Conservation (phyloP, 2,329 filamentous ascomycete genomes). For the Aspergillus novoparasiticus region DNA sequence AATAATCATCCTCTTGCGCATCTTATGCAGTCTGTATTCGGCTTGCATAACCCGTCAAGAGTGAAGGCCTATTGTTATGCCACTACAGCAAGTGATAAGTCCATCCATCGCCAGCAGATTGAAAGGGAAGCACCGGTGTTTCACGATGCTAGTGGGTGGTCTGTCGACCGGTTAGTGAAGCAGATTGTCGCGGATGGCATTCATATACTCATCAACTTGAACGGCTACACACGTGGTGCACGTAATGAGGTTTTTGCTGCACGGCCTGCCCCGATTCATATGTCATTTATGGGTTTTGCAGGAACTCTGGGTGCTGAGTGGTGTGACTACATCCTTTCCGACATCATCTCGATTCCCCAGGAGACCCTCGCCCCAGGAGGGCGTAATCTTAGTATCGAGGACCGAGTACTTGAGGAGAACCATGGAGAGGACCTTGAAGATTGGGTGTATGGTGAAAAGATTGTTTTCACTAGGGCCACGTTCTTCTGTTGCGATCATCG, state of each 20-base stretch:
- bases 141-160: slow-evolving; percentile 83
- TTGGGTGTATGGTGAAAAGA: slow-evolving; percentile 97
- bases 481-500: slow-evolving; percentile 99
- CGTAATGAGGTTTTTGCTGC: slow-evolving; percentile 97
- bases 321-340: slow-evolving; percentile 96
- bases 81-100: slow-evolving; percentile 87
- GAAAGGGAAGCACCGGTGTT: slow-evolving; percentile 91
- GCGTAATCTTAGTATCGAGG: slow-evolving; percentile 72
- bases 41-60: slow-evolving; percentile 73
- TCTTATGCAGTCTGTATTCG: slow-evolving; percentile 98
- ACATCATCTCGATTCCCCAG: slow-evolving; percentile 80
- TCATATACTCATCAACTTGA: slow-evolving; percentile 95
- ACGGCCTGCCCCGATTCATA: slow-evolving; percentile 90
- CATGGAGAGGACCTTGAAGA: slow-evolving; percentile 69
- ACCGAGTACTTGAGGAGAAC: slow-evolving; percentile 64
- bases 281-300: slow-evolving; percentile 99
- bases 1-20: slow-evolving; percentile 98
- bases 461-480: slow-evolving; percentile 89
- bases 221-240: slow-evolving; percentile 95
- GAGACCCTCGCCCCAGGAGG: slow-evolving; percentile 80
- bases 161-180: slow-evolving; percentile 77
- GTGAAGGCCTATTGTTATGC: slow-evolving; percentile 93
- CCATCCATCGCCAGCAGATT: slow-evolving; percentile 86
- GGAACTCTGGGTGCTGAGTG: slow-evolving; percentile 95
- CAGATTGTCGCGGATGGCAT: slow-evolving; percentile 88